phyloP scores from a whole-genome alignment of 2,329 filamentous ascomycete species.

The Huntiella decipiens region DNA sequence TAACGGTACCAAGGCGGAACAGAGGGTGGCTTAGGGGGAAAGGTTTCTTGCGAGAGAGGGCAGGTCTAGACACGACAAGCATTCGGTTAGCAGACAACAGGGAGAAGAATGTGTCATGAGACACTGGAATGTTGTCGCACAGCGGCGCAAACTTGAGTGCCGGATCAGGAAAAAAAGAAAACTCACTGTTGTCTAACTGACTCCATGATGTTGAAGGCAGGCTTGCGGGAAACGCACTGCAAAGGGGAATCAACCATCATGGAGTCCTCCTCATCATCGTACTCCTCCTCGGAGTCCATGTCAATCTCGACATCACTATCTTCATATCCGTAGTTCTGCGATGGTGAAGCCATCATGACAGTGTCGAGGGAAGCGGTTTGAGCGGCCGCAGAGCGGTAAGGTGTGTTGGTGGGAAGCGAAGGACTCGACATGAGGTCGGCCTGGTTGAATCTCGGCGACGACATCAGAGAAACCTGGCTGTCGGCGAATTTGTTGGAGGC shows the following conservation, averaged over 20 bases:
- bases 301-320: constrained; percentile 6
- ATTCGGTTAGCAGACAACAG: constrained; percentile 2
- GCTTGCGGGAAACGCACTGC: constrained; percentile 6
- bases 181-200: constrained; percentile 7
- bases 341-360: constrained; percentile 11
- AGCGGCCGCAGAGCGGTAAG: constrained; percentile 3
- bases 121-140: background rate
- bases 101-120: background rate
- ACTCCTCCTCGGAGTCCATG: constrained; percentile 8
- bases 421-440: constrained; percentile 48
- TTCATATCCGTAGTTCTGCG: constrained; percentile 2
- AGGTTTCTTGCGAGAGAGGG: constrained; percentile 9
- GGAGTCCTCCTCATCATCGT: constrained; percentile 9
- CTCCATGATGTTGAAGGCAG: constrained; percentile 4
- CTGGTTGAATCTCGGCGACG: constrained; percentile 17
- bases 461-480: constrained; percentile 14
- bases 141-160: background rate
- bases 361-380: constrained; percentile 6
- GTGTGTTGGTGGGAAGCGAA: constrained; percentile 18
- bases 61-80: constrained; percentile 1
- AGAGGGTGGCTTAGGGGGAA: constrained; percentile 6
- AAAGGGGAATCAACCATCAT: constrained; percentile 10
- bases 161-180: background rate
- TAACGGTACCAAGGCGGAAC: constrained; percentile 7
- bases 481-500: constrained; percentile 1